Conservation (phyloP, 768 basidiomycete species). For the Russula vinacea region DNA sequence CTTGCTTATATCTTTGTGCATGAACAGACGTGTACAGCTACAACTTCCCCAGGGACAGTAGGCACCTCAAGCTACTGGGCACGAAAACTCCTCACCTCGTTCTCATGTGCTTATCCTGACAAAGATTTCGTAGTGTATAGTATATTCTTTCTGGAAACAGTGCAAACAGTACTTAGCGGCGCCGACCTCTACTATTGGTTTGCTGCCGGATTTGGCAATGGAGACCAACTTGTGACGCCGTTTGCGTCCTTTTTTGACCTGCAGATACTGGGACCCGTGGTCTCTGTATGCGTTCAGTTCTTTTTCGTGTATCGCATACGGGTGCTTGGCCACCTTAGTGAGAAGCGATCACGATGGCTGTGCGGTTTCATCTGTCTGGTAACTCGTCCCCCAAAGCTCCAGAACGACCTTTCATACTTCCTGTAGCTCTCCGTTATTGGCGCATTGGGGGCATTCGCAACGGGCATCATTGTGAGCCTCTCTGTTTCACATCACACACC, state of each 20-base stretch:
- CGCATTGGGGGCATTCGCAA: not conserved
- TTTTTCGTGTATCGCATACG: constrained; percentile 38
- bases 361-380: not conserved
- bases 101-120: not conserved
- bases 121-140: constrained; percentile 30
- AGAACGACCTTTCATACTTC: not conserved
- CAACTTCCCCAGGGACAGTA: constrained; percentile 14
- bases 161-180: constrained; percentile 33
- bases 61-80: constrained; percentile 10
- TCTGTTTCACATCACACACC: not conserved
- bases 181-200: constrained; percentile 36
- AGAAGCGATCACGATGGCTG: not conserved
- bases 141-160: constrained; percentile 32
- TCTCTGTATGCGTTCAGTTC: constrained; percentile 35
- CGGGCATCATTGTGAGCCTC: constrained; percentile 6
- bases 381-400: no score
- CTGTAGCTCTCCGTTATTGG: constrained; percentile 1
- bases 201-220: constrained; percentile 36
- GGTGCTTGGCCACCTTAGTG: not conserved
- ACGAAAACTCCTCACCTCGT: not conserved
- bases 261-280: constrained; percentile 33
- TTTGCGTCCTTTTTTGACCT: constrained; percentile 33
- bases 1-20: not conserved
- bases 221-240: constrained; percentile 29
- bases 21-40: constrained; percentile 22